These are phyloP conservation scores for Geranomyces michiganensis DNA, from an alignment of 192 early-diverging fungal genomes.

Conservation along the genomic window DNA sequence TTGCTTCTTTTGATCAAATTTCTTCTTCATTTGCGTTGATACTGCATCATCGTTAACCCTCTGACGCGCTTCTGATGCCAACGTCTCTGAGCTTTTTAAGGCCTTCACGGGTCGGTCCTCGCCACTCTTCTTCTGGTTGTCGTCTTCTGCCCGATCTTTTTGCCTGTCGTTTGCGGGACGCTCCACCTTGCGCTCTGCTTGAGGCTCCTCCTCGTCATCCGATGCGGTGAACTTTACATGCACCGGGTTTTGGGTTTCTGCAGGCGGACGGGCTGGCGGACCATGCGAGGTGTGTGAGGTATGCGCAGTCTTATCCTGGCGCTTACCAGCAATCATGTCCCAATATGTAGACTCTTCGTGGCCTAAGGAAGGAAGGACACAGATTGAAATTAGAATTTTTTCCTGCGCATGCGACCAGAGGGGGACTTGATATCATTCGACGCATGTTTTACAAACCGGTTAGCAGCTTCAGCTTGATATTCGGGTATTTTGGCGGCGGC, in stretches of 20 bases:
- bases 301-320: not conserved
- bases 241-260: not conserved
- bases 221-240: not conserved
- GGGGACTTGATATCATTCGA: not conserved
- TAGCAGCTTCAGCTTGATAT: conserved; percentile 14
- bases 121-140: no score
- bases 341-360: conserved; percentile 14
- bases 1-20: no score
- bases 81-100: no score
- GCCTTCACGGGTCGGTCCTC: no score
- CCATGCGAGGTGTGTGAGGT: not conserved
- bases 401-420: not conserved
- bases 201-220: not conserved
- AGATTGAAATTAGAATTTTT: no score
- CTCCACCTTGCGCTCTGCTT: no score
- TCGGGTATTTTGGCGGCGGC: not conserved
- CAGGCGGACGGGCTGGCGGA: not conserved
- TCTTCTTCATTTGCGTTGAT: no score
- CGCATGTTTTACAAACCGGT: conserved; percentile 3
- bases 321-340: not conserved
- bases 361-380: not conserved
- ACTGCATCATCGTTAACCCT: no score
- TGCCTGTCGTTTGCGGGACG: no score
- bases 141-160: no score
- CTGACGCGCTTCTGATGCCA: no score